phyloP scores from a whole-genome alignment of 2,329 filamentous ascomycete species.

The Nannizziopsis barbatae region DNA sequence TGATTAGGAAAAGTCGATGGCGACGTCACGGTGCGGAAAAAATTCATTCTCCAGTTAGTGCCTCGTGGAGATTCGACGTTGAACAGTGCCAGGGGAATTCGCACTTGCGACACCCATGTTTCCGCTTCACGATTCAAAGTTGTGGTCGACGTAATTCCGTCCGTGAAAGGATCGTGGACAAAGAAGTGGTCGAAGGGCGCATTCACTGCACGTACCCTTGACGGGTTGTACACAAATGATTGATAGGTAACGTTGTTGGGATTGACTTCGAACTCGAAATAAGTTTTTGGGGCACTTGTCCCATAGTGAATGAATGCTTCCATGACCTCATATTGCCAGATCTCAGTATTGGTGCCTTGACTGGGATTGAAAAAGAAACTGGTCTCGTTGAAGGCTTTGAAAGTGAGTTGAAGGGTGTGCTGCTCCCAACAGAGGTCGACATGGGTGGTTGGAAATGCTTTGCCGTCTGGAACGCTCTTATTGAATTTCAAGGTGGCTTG shows the following conservation, averaged over 20 bases:
- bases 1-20: conserved; percentile 33
- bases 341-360: conserved; percentile 36
- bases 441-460: conserved; percentile 36
- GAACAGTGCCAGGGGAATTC: conserved; percentile 41
- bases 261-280: conserved; percentile 43
- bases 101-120: conserved; percentile 35
- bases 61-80: conserved; percentile 39
- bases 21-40: conserved; percentile 40
- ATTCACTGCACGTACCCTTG: conserved; percentile 34
- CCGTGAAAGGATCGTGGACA: conserved; percentile 31
- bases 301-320: conserved; percentile 41
- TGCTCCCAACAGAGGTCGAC: conserved; percentile 41
- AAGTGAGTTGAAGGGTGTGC: conserved; percentile 32
- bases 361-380: conserved; percentile 37
- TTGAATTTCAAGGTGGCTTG: conserved; percentile 15
- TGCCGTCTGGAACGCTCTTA: conserved; percentile 35
- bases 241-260: conserved; percentile 45
- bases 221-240: conserved; percentile 43
- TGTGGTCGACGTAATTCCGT: conserved; percentile 36
- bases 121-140: conserved; percentile 27
- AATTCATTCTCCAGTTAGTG: conserved; percentile 44
- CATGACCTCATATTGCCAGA: conserved; percentile 44
- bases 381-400: conserved; percentile 39
- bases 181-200: conserved; percentile 39
- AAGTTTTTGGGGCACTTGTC: conserved; percentile 38